Percentiles rank a stretch among this genome's conserved stretches.
phyloP scores from a whole-genome alignment of 164 flowering plant species.

The Liriodendron chinense region DNA sequence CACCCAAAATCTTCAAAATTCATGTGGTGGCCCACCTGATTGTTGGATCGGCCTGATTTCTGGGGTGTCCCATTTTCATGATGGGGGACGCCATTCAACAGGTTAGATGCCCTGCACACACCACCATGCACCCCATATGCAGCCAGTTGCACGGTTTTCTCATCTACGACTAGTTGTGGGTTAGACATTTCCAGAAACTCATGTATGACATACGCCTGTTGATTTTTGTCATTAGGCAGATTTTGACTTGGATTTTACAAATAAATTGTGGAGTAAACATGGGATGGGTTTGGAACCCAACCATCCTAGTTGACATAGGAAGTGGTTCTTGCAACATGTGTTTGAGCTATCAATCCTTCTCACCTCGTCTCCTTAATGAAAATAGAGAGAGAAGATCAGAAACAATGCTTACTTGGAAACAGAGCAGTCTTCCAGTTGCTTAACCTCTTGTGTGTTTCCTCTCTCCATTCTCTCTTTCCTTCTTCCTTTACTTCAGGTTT shows the following conservation, averaged over 20 bases:
- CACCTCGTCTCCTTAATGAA: background rate
- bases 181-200: background rate
- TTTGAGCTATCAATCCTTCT: background rate
- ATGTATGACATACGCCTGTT: background rate
- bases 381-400: background rate
- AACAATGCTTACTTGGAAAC: slow-evolving; percentile 58
- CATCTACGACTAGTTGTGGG: no score
- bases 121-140: no score
- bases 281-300: no score
- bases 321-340: background rate
- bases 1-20: no score
- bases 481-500: background rate
- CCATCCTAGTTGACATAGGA: background rate
- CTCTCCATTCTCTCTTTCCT: background rate
- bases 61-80: no score
- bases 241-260: background rate
- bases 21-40: no score
- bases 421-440: slow-evolving; percentile 75
- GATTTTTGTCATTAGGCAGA: background rate
- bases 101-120: no score
- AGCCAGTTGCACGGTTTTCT: no score
- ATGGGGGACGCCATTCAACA: no score
- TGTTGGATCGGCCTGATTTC: no score
- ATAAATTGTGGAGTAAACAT: no score
- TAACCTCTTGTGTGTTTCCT: slow-evolving; percentile 9